Percentiles rank a stretch among this genome's conserved stretches.
phyloP scores from a whole-genome alignment of 2,329 filamentous ascomycete species.

The Xylaria multiplex region DNA sequence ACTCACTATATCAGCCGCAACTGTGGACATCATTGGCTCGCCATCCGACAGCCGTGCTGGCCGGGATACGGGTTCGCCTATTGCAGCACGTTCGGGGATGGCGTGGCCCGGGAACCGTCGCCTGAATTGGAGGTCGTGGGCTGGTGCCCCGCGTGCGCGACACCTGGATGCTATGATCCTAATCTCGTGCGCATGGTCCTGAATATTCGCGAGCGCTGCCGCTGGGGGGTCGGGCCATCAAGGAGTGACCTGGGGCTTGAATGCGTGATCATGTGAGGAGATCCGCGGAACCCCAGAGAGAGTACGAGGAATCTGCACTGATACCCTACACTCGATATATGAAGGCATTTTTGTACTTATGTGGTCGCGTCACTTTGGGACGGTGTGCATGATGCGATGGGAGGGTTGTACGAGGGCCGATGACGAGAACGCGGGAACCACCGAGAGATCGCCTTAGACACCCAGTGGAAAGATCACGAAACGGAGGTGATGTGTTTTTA shows the following conservation, averaged over 20 bases:
- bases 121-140: constrained; percentile 49
- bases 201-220: constrained; percentile 56
- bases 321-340: too few relatives aligned
- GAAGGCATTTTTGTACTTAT: not conserved
- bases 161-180: constrained; percentile 60
- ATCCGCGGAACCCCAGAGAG: not conserved
- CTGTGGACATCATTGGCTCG: constrained; percentile 65
- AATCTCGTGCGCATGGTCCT: constrained; percentile 60
- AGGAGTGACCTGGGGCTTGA: constrained; percentile 53
- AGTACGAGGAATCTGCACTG: too few relatives aligned
- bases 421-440: not conserved
- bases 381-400: too few relatives aligned
- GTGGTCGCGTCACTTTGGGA: not conserved
- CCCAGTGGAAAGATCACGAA: not conserved
- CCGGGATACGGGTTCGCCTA: constrained; percentile 62
- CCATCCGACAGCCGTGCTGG: constrained; percentile 58
- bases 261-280: constrained; percentile 53
- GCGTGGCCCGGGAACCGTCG: constrained; percentile 50
- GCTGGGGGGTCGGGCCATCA: constrained; percentile 59
- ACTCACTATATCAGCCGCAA: constrained; percentile 59
- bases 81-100: constrained; percentile 57
- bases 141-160: constrained; percentile 50
- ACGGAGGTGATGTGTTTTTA: not conserved
- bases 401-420: not conserved
- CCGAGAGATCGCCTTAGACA: not conserved